Evolutionary conservation across 129 eudicot species (phyloP).

Genomic region (Pseudognaphalium luteoalbum): DNA sequence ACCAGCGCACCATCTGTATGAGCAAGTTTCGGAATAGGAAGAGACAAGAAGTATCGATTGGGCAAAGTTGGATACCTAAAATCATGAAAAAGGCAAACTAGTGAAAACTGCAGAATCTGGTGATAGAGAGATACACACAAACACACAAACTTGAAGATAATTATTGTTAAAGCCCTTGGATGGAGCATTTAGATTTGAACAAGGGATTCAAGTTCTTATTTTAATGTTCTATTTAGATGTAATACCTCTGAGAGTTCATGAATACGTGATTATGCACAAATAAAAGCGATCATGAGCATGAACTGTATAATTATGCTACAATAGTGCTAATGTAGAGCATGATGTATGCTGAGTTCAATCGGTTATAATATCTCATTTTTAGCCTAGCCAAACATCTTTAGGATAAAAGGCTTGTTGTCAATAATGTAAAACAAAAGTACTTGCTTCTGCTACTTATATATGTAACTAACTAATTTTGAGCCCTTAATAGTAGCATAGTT

Average conservation of each 20-base stretch:
- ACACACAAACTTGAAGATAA: not conserved
- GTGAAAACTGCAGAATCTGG: not conserved
- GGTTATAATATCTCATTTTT: not conserved
- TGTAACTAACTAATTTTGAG: not conserved
- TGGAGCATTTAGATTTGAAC: not conserved
- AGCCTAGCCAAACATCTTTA: slow-evolving; percentile 7
- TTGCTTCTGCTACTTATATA: not conserved
- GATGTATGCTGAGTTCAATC: not conserved
- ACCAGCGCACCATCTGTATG: slow-evolving; percentile 69
- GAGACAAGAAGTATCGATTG: slow-evolving; percentile 67
- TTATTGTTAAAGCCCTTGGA: not conserved
- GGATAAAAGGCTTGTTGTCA: not conserved
- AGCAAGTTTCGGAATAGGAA: slow-evolving; percentile 70
- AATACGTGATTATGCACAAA: not conserved
- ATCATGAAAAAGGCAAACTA: slow-evolving; percentile 12
- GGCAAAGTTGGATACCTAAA: slow-evolving; percentile 90
- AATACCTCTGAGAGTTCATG: not conserved
- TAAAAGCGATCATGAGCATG: not conserved
- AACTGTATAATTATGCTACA: not conserved
- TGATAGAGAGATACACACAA: not conserved
- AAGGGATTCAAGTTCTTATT: not conserved
- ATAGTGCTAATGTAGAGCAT: slow-evolving; percentile 14
- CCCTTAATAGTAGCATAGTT: slow-evolving; percentile 17
- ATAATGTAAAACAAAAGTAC: not conserved
- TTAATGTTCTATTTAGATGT: not conserved